These are phyloP conservation scores for Candida sojae DNA, from an alignment of 1,139 yeast species.

Conservation along the genomic window DNA sequence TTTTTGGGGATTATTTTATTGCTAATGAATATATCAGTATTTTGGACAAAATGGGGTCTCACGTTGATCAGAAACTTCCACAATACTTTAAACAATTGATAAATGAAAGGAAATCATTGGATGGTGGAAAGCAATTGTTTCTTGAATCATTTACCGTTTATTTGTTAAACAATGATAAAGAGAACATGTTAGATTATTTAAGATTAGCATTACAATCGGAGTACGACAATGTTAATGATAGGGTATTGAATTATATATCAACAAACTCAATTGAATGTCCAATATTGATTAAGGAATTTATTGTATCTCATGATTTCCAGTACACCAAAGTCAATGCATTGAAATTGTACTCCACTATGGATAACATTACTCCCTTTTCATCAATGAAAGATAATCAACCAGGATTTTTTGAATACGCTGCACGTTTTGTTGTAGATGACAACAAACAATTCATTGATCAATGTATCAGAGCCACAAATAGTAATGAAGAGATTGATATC, in stretches of 20 bases:
- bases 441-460: neutral
- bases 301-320: conserved; percentile 23
- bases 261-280: neutral
- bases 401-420: conserved; percentile 51
- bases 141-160: conserved; percentile 8
- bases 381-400: conserved; percentile 41
- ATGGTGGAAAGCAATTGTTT: conserved; percentile 13
- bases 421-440: conserved; percentile 27
- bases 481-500: conserved; percentile 8
- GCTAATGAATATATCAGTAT: conserved; percentile 11
- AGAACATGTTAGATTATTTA: conserved; percentile 1
- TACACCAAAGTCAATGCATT: conserved; percentile 46
- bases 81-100: conserved; percentile 4
- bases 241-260: conserved; percentile 7
- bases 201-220: conserved; percentile 7
- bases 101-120: conserved; percentile 2
- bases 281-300: conserved; percentile 24
- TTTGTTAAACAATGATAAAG: conserved; percentile 3
- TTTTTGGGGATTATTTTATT: conserved; percentile 5
- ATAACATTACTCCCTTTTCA: conserved; percentile 1
- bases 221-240: conserved; percentile 10
- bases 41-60: conserved; percentile 1
- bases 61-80: neutral
- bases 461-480: neutral
- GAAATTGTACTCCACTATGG: conserved; percentile 9